Evolutionary conservation across 805 yeast genomes (phyloP).

Genomic region (Candida sithepensis): DNA sequence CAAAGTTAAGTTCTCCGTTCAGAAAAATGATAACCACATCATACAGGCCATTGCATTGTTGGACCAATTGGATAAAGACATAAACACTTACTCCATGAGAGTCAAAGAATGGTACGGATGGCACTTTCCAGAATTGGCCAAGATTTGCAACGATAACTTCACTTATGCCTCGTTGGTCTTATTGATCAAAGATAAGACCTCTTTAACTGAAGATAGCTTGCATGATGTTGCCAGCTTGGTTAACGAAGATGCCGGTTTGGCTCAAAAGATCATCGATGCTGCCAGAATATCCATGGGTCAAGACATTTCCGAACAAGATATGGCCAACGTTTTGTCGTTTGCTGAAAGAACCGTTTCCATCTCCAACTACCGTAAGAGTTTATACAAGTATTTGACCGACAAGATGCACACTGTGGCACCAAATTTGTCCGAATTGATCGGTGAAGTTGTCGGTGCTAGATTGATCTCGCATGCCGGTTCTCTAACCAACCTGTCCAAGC

Average conservation of each 20-base stretch:
- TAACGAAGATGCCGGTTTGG: slow-evolving; percentile 88
- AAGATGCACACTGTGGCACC: slow-evolving; percentile 99
- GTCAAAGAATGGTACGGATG: slow-evolving; percentile 98
- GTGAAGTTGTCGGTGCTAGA: slow-evolving; percentile 99
- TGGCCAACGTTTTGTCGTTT: slow-evolving; percentile 85
- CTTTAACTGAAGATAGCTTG: slow-evolving; percentile 72
- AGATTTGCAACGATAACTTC: slow-evolving; percentile 86
- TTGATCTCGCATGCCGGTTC: slow-evolving; percentile 98
- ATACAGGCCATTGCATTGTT: slow-evolving; percentile 97
- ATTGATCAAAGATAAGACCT: slow-evolving; percentile 81
- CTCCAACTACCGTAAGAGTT: slow-evolving; percentile 82
- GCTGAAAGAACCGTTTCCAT: slow-evolving; percentile 92
- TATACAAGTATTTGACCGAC: slow-evolving; percentile 83
- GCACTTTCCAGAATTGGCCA: slow-evolving; percentile 97
- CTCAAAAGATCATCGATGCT: slow-evolving; percentile 88
- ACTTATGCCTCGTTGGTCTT: slow-evolving; percentile 78
- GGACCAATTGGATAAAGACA: slow-evolving; percentile 97
- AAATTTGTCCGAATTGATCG: slow-evolving; percentile 91
- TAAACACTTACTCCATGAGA: slow-evolving; percentile 96
- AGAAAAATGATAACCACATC: slow-evolving; percentile 98
- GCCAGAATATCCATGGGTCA: slow-evolving; percentile 99
- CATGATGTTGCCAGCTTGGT: slow-evolving; percentile 90
- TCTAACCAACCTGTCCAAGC: slow-evolving; percentile 90
- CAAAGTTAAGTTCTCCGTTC: slow-evolving; percentile 97
- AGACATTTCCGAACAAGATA: slow-evolving; percentile 91